Conservation (phyloP, 2,329 filamentous ascomycete species). For the Colletotrichum karsti region DNA sequence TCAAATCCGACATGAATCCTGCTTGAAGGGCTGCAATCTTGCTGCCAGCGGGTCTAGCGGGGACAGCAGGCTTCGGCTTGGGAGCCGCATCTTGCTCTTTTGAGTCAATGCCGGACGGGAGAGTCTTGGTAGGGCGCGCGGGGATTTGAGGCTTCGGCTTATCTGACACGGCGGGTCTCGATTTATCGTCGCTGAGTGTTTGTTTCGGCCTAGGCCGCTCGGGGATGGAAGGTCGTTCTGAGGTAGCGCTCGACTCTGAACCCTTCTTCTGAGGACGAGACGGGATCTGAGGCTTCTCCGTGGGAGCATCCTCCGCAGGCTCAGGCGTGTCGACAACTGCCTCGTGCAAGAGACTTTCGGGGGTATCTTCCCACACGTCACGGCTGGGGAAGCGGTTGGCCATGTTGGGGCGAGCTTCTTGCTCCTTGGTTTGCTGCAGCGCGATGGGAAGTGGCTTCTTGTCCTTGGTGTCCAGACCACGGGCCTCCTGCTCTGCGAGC, state of each 20-base stretch:
- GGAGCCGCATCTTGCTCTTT: constrained; percentile 53
- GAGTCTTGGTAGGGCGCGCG: constrained; percentile 65
- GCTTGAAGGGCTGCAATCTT: constrained; percentile 94
- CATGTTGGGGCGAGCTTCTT: constrained; percentile 62
- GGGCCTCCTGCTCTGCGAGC: constrained; percentile 65
- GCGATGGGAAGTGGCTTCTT: constrained; percentile 44
- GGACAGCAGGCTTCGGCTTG: constrained; percentile 86
- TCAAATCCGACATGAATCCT: constrained; percentile 92
- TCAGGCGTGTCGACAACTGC: constrained; percentile 73
- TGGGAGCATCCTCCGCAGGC: constrained; percentile 46
- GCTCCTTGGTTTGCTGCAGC: constrained; percentile 31
- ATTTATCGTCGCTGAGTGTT: constrained; percentile 43
- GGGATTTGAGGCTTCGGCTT: constrained; percentile 70
- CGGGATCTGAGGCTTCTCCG: constrained; percentile 69
- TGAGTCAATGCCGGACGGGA: constrained; percentile 48
- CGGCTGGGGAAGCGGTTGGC: constrained; percentile 86
- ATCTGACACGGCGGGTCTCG: constrained; percentile 55
- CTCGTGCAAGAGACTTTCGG: constrained; percentile 82
- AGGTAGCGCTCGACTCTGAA: constrained; percentile 35
- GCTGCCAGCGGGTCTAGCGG: constrained; percentile 77
- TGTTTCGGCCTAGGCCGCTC: constrained; percentile 63
- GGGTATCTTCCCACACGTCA: constrained; percentile 94
- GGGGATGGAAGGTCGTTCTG: constrained; percentile 56
- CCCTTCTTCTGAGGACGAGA: constrained; percentile 57
- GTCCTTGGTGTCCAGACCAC: constrained; percentile 55